Conservation (phyloP, 1,139 yeast species). For the Saccharomyces uvarum region DNA sequence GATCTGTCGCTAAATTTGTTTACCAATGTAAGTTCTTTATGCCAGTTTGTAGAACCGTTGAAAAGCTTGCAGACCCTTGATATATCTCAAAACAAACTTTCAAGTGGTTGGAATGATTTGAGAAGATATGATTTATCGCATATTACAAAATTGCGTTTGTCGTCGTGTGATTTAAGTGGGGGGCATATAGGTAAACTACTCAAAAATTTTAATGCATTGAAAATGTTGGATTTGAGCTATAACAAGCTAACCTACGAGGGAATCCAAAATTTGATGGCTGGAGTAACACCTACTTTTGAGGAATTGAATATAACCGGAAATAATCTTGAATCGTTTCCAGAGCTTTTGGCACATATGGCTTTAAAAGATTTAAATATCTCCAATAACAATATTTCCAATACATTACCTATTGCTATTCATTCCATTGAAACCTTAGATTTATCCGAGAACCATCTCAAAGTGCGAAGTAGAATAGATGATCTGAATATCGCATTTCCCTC, state of each 20-base stretch:
- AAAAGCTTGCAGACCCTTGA: conserved; percentile 40
- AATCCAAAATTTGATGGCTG: neutral
- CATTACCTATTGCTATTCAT: conserved; percentile 8
- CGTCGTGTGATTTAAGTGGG: conserved; percentile 33
- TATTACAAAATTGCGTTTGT: conserved; percentile 31
- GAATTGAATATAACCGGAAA: conserved; percentile 8
- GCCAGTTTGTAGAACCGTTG: conserved; percentile 34
- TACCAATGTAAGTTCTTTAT: conserved; percentile 36
- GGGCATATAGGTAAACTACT: conserved; percentile 22
- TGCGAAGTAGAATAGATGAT: conserved; percentile 46
- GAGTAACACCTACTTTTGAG: conserved; percentile 29
- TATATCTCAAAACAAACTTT: conserved; percentile 58
- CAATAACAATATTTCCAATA: conserved; percentile 34
- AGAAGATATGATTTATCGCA: conserved; percentile 4
- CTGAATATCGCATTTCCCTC: conserved; percentile 34
- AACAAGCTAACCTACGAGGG: neutral
- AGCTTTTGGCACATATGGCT: neutral
- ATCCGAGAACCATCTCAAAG: conserved; percentile 38
- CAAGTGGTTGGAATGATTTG: conserved; percentile 5
- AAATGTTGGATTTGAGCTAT: conserved; percentile 3
- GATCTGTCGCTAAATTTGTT: conserved; percentile 62
- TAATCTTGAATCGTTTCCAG: neutral
- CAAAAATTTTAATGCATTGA: neutral
- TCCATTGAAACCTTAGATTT: conserved; percentile 34
- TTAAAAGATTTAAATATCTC: conserved; percentile 40